Conservation (phyloP, 2,329 filamentous ascomycete species). For the Hypoxylon sp. region DNA sequence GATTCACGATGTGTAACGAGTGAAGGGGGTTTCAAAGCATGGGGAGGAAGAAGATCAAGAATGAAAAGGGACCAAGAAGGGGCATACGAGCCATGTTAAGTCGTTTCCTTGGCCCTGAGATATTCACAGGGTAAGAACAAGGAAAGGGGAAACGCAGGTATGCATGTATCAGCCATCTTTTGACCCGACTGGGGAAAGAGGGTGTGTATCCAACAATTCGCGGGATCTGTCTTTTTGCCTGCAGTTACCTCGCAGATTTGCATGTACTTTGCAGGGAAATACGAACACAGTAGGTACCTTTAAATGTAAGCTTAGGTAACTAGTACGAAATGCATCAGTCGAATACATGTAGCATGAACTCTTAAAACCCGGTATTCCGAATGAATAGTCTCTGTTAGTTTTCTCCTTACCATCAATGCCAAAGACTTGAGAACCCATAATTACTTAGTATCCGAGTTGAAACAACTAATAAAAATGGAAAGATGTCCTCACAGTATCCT, state of each 20-base stretch:
- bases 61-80: slow-evolving; percentile 8
- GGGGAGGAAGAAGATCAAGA: slow-evolving; percentile 27
- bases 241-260: too few relatives aligned
- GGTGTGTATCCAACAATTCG: slow-evolving; percentile 33
- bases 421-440: too few relatives aligned
- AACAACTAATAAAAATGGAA: slow-evolving; percentile 7
- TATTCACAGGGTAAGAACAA: slow-evolving; percentile 21
- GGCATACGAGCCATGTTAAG: slow-evolving; percentile 12
- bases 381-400: too few relatives aligned
- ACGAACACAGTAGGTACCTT: too few relatives aligned
- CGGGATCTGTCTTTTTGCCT: too few relatives aligned
- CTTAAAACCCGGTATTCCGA: too few relatives aligned
- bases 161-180: slow-evolving; percentile 12
- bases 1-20: slow-evolving; percentile 35
- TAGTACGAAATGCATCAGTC: too few relatives aligned
- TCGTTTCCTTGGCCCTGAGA: slow-evolving; percentile 27
- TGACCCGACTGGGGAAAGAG: slow-evolving; percentile 25
- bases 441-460: too few relatives aligned
- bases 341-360: too few relatives aligned
- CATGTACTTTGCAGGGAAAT: too few relatives aligned
- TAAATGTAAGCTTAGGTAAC: too few relatives aligned
- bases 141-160: slow-evolving; percentile 20
- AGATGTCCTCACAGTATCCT: slow-evolving; percentile 4
- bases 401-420: too few relatives aligned
- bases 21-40: slow-evolving; percentile 20